Evolutionary conservation across 2,329 filamentous ascomycete genomes (phyloP), one percentile per base, ranked within the genome.

Genomic region (Elsinoe necatrix): DNA sequence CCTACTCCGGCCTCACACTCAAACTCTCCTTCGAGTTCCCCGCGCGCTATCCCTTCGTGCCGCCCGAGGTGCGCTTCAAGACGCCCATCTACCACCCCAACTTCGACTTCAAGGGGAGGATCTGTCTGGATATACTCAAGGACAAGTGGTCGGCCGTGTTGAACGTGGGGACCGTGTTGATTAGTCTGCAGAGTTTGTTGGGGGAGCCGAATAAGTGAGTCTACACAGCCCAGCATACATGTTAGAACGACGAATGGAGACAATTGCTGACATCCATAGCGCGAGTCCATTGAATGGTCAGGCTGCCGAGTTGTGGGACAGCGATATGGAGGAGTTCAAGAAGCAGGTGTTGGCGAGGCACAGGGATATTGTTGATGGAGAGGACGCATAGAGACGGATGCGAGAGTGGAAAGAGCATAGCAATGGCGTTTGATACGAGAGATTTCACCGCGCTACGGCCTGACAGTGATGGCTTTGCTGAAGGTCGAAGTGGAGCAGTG

Each of bases 31-130:
- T 98, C 70, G 80, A 83, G 48, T 98, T 97, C 73, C 90, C 92
- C 7, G 77, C 81, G 65, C 95, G 92, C 75, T 98, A 98, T 70
- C 93, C 93, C 8, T 96, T 96, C 71, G 82, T 85, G 1, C 83
- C 93, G 20, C 93, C 93, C 0, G 89, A 86, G 1, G 93, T 98
- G 16, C 80, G 95, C 59, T 98, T 96, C 83, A 95, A 91, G 77
- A 98, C 95, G 5, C 93, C 93, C 35, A 96, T 98, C 74, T 98
- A 97, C 78, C 93, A 98, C 73, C 93, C 93, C 55, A 98, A 98
- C 66, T 89, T 98, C 65, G 93, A 98, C 75, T 96, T 98, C 76
- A 91, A 87, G 2, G 93, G 93, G 39, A 83, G 93, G 57, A 98
- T 98, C 73, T 98, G 93, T 72, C 80, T 98, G 60, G 95, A 98